Base-by-base conservation (phyloP, 768 basidiomycete genomes). In the Naganishia vaughanmartiniae region DNA sequence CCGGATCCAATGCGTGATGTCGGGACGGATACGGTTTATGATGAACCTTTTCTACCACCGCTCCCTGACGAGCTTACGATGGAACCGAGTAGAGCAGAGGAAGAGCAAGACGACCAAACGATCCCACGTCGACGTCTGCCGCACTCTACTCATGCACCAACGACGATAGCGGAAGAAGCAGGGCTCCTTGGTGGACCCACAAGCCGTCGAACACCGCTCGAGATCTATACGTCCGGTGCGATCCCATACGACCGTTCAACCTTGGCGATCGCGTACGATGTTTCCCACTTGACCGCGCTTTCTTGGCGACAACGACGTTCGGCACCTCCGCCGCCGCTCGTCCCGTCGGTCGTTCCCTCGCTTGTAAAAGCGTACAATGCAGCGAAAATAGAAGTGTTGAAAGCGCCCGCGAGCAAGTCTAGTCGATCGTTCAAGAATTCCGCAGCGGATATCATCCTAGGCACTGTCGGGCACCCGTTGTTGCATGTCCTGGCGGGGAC, bases 301-400 rank as follows among this genome's bases (percentile, higher is more conserved):
- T 28, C 48, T 26, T 46, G 46, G 39, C 68, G 55, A 12, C 28
- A 54, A 53, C 54, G 45, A 2, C 54, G 45, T 15, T 56, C 54
- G n/a, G 54, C 33, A 12, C 39, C 45, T 48, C 68, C 42, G 15
- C 56, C 54, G 31, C 56, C 54, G 28, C 36, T 51, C 26, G 17
- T 69, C 24, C 56, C 51, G n/a, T 30, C 68, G 31, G 42, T 63
- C 28, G 56, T 69, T 7, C 56, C 68, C 24, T 48, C 46, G 10
- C 68, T 69, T 31, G 48, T 69, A 42, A 69, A 69, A 48, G 56
- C 68, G 56, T 69, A 69, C 34, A 2, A 63, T 30, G 57, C 56
- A 3, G 68, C 68, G 31, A 60, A 63, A 60, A 15, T 15, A 12
- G 68, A 57, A 7, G 68, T 58, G 4, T 11, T 53, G n/a, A 58